Percentiles rank a stretch among this genome's conserved stretches.
Evolutionary conservation across 2,329 filamentous ascomycete species (phyloP).

Genomic region (Aurifilum marmelostoma): DNA sequence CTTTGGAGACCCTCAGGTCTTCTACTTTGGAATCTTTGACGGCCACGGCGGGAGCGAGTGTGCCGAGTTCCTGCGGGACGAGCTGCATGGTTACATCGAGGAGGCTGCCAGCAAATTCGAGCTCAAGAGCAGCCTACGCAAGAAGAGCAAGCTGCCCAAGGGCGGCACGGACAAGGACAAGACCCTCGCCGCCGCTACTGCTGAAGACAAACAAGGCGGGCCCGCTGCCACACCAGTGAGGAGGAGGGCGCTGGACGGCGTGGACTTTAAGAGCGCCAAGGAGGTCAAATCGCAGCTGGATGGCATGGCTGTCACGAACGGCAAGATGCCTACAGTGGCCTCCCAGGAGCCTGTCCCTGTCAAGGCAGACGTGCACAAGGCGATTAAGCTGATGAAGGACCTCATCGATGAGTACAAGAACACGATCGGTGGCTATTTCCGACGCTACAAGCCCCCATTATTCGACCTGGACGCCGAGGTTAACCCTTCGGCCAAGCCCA

Average conservation of each 20-base stretch:
- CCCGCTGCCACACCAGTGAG: slow-evolving; percentile 13
- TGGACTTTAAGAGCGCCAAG: slow-evolving; percentile 55
- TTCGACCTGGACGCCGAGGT: slow-evolving; percentile 55
- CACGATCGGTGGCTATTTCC: slow-evolving; percentile 91
- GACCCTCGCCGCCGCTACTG: slow-evolving; percentile 12
- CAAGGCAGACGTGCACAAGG: slow-evolving; percentile 58
- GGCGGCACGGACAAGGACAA: slow-evolving; percentile 19
- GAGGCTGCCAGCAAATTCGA: slow-evolving; percentile 76
- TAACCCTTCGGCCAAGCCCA: slow-evolving; percentile 24
- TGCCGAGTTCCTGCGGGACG: slow-evolving; percentile 81
- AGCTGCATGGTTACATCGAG: slow-evolving; percentile 88
- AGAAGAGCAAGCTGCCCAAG: slow-evolving; percentile 36
- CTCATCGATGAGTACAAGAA: slow-evolving; percentile 79
- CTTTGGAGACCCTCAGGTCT: slow-evolving; percentile 90
- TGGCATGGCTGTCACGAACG: slow-evolving; percentile 39
- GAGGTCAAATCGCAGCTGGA: slow-evolving; percentile 46
- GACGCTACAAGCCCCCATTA: slow-evolving; percentile 81
- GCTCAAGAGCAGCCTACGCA: slow-evolving; percentile 73
- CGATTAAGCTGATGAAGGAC: slow-evolving; percentile 68
- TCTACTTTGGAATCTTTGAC: slow-evolving; percentile 97
- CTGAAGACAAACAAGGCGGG: slow-evolving; percentile 18
- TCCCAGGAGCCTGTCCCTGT: slow-evolving; percentile 51
- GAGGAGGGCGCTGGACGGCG: slow-evolving; percentile 33
- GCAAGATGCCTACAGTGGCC: slow-evolving; percentile 41
- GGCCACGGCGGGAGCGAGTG: slow-evolving; percentile 92